Evolutionary conservation across 495 filamentous ascomycete species (phyloP), one percentile per base, ranked within the genome.

Genomic region (Trichoderma erinaceum): DNA sequence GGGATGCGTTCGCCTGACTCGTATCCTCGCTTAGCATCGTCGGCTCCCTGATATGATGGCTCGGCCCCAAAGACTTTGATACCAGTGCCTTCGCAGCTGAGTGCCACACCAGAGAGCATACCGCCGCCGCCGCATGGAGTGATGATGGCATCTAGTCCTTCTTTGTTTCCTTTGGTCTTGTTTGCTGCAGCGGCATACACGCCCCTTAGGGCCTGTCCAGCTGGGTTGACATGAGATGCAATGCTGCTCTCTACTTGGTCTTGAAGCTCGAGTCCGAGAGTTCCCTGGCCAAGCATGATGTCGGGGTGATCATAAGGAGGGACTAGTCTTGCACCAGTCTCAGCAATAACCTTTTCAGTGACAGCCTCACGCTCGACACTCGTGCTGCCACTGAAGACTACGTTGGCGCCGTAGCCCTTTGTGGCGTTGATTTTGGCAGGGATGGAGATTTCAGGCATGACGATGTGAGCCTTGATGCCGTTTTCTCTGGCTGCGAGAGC

Each of bases 261-360:
- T 69, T 90, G 85, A 21, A 97, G 76, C 73, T 99, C 95, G n/a
- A 98, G 72, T 2, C 85, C 93, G 68, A 90, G 83, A 1, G 95
- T 99, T 0, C 93, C 95, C 78, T 97, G 92, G 0, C 95, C 95
- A 2, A 96, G 86, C 41, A 99, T 90, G 68, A 97, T 91, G 74
- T 97, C 82, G 21, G 89, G 88, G 76, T 98, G 90, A 75, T 98
- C 91, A 72, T 97, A 97, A 3, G 95, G 94, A 58, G 93, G 93
- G 3, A 99, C 82, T 7, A 97, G 78, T 12, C 87, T 82, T 0
- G 94, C 93, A 6, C 88, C 86, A 2, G 91, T 97, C 48, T 85
- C 74, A 52, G 80, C 77, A 7, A 90, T 83, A 1, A 97, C 86
- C 11, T 87, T 78, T 10, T 73, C 78, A 0, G 91, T 87, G 13